Evolutionary conservation across 1,139 yeast species (phyloP).

Genomic region (Geotrichum macrosporum): DNA sequence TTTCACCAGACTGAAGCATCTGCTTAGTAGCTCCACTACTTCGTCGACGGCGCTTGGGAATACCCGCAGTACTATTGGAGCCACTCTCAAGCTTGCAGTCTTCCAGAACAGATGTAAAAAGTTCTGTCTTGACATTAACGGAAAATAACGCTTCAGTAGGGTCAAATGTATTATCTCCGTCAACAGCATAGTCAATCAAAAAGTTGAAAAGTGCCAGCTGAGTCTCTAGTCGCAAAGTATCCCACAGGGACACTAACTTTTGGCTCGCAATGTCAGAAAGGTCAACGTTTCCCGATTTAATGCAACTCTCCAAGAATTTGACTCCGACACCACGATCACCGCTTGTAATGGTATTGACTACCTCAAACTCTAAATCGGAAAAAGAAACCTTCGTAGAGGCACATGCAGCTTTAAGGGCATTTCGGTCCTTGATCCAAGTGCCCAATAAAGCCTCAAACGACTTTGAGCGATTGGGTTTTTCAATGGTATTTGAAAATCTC

Average conservation of each 20-base stretch:
- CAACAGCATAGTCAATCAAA: constrained; percentile 53
- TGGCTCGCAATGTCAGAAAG: constrained; percentile 50
- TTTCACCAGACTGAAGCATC: constrained; percentile 63
- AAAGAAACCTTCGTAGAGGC: constrained; percentile 47
- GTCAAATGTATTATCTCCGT: constrained; percentile 48
- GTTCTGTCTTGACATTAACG: constrained; percentile 45
- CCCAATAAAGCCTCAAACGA: constrained; percentile 35
- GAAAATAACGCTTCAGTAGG: constrained; percentile 51
- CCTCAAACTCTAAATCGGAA: constrained; percentile 50
- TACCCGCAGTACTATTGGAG: constrained; percentile 42
- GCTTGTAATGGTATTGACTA: constrained; percentile 55
- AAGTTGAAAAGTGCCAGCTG: constrained; percentile 56
- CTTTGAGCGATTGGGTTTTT: constrained; percentile 30
- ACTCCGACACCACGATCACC: constrained; percentile 56
- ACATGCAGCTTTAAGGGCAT: constrained; percentile 46
- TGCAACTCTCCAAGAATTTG: constrained; percentile 52
- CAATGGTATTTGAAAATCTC: constrained; percentile 40
- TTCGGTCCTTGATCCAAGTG: constrained; percentile 45
- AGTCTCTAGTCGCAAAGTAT: constrained; percentile 51
- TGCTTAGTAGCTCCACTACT: constrained; percentile 72
- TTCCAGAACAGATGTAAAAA: constrained; percentile 49
- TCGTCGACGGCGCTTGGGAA: constrained; percentile 56
- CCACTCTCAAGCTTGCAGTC: constrained; percentile 43
- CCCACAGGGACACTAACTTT: constrained; percentile 54
- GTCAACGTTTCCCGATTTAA: constrained; percentile 48